Evolutionary conservation across 495 filamentous ascomycete species (phyloP), one percentile per base, ranked within the genome.

Genomic region (Talaromyces ruber): DNA sequence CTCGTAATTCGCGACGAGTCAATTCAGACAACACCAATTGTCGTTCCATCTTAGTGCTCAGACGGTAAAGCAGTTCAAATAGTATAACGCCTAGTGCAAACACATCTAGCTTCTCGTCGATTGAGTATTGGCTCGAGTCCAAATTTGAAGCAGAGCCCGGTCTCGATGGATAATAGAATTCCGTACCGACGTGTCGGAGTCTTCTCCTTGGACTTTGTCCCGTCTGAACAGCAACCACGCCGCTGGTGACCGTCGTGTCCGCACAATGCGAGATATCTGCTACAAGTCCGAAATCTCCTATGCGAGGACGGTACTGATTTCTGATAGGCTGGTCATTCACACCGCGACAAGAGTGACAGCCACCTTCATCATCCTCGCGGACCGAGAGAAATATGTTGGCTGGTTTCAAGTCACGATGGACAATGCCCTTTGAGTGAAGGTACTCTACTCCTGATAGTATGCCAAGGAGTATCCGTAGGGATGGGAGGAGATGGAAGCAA

Each of bases 391-490:
- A 81, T 11, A 91, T 82, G 59, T 90, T 91, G 16, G 87, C 88
- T 0, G 86, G 88, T 67, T 91, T 91, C 45, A 91, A 70, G 65
- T 91, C 88, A 4, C 88, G 76, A 66, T 91, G 88, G 2, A 84
- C 83, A 63, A 90, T 84, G 4, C 74, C 73, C 25, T 81, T 77
- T 0, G 75, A 72, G 62, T 90, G 87, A 11, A 89, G 72, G 66
- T 89, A 87, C 54, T 84, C 77, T 8, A 90, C 78, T 0, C 78
- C 78, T 1, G 74, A 69, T 43, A 79, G 65, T 29, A 81, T 79
- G 7, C 73, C 73, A 3, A 77, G 62, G 53, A 83, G 73, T 3
- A 84, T 59, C 43, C 63, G 72, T 14, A 80, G 55, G 0, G 81
- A 78, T 1, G 80, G 72, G 16, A 74, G 29, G 8, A 82, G 62